Base-by-base conservation (phyloP, 805 yeast species). In the Pichia thaimueangensis region DNA sequence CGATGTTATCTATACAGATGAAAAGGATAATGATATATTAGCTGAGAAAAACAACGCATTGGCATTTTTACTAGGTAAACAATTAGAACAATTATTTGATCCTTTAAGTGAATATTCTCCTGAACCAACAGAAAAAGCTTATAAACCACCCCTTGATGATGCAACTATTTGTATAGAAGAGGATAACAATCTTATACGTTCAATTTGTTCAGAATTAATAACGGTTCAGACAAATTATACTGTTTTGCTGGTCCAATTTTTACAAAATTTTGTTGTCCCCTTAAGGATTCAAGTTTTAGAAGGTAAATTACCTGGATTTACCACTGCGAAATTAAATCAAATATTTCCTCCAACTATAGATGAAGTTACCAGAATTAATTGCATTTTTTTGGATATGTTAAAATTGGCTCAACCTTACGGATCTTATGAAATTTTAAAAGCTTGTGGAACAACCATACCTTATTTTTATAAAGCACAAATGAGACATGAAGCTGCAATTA, bases 321-420 rank as follows among this genome's bases (percentile, higher is more conserved):
- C 86, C 1, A 78, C 84, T 3, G 61, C 80, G 2, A 77, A 78
- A 50, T 69, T 89, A 27, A 89, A 91, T 59, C 70, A 78, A 37
- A 71, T 87, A 1, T 88, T 91, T 56, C 97, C 97, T 3, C 97
- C 97, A 1, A 91, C 97, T 0, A 83, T 91, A 16, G 97, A 91
- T 62, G 97, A 91, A 64, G 80, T 91, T 15, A 85, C 95, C 10
- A 71, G 97, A 55, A 81, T 91, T 30, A 89, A 89, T 57, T 86
- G 95, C 56, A 79, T 91, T 5, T 77, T 86, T 45, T 73, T 84
- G 47, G 94, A 84, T 51, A 77, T 93, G 19, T 63, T 91, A 42
- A 75, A 76, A 45, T 61, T 73, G 13, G 91, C 97, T 0, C 55
- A 67, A 2, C 76, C 80, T 0, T 76, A 61, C 56, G 96, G 96